Percentiles rank a stretch among this genome's conserved stretches.
Conservation (phyloP, 768 basidiomycete genomes). For the Tulasnella calospora region DNA sequence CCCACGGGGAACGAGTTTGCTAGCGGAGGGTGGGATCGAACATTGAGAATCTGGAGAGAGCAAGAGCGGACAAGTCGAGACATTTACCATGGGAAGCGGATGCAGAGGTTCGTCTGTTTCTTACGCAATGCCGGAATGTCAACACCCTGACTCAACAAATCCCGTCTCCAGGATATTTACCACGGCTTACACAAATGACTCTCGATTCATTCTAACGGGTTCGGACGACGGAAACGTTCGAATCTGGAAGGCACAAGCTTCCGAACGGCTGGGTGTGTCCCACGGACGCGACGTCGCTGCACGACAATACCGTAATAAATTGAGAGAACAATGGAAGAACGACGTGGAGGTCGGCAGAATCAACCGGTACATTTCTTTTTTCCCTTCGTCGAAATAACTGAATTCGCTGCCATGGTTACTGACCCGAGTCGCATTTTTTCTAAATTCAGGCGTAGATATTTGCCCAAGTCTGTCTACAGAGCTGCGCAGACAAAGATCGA, state of each 20-base stretch:
- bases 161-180: constrained; percentile 65
- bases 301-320: constrained; percentile 85
- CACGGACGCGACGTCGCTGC: constrained; percentile 85
- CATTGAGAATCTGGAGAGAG: constrained; percentile 87
- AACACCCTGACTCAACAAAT: background rate
- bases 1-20: constrained; percentile 96
- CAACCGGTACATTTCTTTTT: constrained; percentile 52
- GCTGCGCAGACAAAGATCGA: constrained; percentile 82
- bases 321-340: constrained; percentile 83
- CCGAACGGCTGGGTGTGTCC: constrained; percentile 85
- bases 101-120: constrained; percentile 70
- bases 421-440: background rate
- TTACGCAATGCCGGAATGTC: background rate
- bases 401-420: background rate
- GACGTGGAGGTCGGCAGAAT: constrained; percentile 78
- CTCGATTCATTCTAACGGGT: constrained; percentile 84
- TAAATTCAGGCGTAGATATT: constrained; percentile 58
- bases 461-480: constrained; percentile 88
- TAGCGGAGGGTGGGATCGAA: constrained; percentile 94
- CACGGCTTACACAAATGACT: constrained; percentile 80
- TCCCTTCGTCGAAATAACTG: no score
- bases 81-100: constrained; percentile 96
- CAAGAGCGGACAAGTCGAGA: constrained; percentile 76
- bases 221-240: constrained; percentile 94
- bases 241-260: constrained; percentile 91